A percentile compares a stretch with the other conserved stretches of the same genome.
Evolutionary conservation across 75 land plant species (phyloP).

Genomic region (Selaginella tamariscina): DNA sequence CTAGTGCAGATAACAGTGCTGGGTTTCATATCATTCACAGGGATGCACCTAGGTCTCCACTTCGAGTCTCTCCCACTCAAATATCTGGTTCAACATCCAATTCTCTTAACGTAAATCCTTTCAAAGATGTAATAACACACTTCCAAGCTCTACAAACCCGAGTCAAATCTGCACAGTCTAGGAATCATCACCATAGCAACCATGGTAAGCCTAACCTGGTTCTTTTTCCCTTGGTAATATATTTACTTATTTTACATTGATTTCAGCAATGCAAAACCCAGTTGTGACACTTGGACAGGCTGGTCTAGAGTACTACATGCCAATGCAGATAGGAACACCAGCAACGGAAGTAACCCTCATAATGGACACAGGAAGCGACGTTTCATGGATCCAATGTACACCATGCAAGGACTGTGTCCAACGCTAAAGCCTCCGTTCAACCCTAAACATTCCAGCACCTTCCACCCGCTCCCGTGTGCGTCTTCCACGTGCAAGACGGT

Average conservation of each 20-base stretch:
- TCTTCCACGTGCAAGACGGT: background rate
- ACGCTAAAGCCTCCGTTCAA: background rate
- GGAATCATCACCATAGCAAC: background rate
- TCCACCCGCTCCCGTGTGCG: background rate
- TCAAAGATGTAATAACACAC: background rate
- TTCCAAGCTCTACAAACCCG: background rate
- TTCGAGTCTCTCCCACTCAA: background rate
- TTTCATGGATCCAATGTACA: slow-evolving; percentile 5
- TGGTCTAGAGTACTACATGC: slow-evolving; percentile 1
- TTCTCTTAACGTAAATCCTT: background rate
- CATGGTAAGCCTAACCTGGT: background rate
- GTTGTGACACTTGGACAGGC: background rate
- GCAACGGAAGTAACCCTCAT: background rate
- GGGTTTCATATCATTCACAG: background rate
- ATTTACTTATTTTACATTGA: too few relatives aligned
- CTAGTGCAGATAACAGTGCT: background rate
- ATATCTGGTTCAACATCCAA: too few relatives aligned
- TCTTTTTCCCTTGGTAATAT: too few relatives aligned
- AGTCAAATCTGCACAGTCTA: background rate
- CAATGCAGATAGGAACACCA: background rate
- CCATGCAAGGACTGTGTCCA: slow-evolving; percentile 1
- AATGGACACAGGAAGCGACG: slow-evolving; percentile 9
- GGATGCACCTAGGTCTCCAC: background rate
- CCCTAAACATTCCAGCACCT: background rate
- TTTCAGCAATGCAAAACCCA: too few relatives aligned